Percentiles rank a stretch among this genome's conserved stretches.
phyloP scores from a whole-genome alignment of 371 early-diverging fungal genomes.

The Apophysomyces elegans region DNA sequence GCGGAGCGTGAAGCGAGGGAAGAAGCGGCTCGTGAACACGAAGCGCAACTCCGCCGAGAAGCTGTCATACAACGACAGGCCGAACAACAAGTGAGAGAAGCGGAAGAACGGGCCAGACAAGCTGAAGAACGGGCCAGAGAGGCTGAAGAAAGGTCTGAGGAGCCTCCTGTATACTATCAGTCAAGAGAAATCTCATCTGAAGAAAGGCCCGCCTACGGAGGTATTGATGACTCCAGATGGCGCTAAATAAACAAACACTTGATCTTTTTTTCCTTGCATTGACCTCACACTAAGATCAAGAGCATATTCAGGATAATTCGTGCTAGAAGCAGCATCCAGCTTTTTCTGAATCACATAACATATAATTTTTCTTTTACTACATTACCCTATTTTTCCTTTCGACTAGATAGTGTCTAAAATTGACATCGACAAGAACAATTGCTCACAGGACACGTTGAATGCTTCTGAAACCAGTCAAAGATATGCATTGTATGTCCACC shows the following conservation, averaged over 20 bases:
- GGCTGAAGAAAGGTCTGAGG: background rate
- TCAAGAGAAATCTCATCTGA: background rate
- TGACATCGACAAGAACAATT: constrained; percentile 82
- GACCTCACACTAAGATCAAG: background rate
- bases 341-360: no score
- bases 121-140: constrained; percentile 5
- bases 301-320: no score
- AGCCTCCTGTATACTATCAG: background rate
- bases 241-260: background rate
- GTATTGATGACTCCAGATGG: constrained; percentile 6
- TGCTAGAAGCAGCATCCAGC: background rate
- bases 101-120: background rate
- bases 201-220: background rate
- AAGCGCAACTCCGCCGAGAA: background rate
- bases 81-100: background rate
- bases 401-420: constrained; percentile 11
- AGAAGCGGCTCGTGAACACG: constrained; percentile 6
- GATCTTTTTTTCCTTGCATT: background rate
- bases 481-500: constrained; percentile 94
- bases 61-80: background rate
- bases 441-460: constrained; percentile 87
- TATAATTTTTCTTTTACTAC: background rate
- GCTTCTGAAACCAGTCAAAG: constrained; percentile 87
- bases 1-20: constrained; percentile 16
- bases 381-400: constrained; percentile 4